Conservation (phyloP, 2,329 filamentous ascomycete species). For the Podosphaera leucotricha region DNA sequence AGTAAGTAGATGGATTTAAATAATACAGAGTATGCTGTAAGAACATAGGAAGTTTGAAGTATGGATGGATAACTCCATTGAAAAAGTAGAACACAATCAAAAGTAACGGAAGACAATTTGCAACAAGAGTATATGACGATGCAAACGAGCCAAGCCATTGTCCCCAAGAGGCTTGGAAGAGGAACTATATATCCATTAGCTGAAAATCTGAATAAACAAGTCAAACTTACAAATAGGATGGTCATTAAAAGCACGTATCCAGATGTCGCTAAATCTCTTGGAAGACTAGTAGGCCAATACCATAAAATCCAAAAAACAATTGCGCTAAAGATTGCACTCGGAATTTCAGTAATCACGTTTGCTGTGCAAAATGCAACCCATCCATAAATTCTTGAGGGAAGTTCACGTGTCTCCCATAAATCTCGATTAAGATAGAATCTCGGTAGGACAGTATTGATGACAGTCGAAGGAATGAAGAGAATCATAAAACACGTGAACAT, state of each 20-base stretch:
- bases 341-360: conserved; percentile 64
- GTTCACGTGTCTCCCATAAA: conserved; percentile 67
- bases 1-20: conserved; percentile 60
- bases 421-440: conserved; percentile 62
- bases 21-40: conserved; percentile 66
- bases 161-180: conserved; percentile 29
- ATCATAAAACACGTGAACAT: conserved; percentile 84
- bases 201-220: neutral
- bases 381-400: conserved; percentile 67
- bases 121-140: conserved; percentile 54
- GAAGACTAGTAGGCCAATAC: conserved; percentile 66
- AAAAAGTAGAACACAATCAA: conserved; percentile 67
- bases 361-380: conserved; percentile 54
- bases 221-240: conserved; percentile 41
- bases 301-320: conserved; percentile 61
- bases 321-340: conserved; percentile 60
- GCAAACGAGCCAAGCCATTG: conserved; percentile 58
- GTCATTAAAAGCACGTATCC: conserved; percentile 78
- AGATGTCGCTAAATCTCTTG: conserved; percentile 35
- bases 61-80: conserved; percentile 67
- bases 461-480: conserved; percentile 60
- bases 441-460: conserved; percentile 56
- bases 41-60: conserved; percentile 52
- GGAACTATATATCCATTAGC: neutral
- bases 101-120: conserved; percentile 60